A percentile compares a stretch with the other conserved stretches of the same genome.
phyloP scores from a whole-genome alignment of 306 rosid species.

The Cicer pinnatifidum region DNA sequence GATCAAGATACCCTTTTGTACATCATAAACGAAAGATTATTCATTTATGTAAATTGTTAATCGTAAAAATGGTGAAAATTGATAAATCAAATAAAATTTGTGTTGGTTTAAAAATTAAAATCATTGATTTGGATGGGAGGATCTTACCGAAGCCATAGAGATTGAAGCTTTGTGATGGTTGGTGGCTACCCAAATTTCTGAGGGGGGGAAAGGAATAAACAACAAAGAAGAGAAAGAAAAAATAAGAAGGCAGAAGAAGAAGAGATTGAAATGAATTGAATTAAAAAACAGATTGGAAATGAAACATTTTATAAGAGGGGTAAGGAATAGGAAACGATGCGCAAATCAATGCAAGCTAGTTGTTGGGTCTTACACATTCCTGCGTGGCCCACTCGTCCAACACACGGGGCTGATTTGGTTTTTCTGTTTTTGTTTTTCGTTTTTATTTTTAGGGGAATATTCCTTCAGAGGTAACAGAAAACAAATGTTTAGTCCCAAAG shows the following conservation, averaged over 20 bases:
- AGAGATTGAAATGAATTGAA: slow-evolving; percentile 25
- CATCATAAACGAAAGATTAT: not conserved
- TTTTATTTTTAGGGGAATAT: slow-evolving; percentile 49
- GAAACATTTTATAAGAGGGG: slow-evolving; percentile 45
- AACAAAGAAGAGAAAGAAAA: slow-evolving; percentile 20
- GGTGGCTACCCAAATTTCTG: slow-evolving; percentile 39
- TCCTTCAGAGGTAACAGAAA: slow-evolving; percentile 32
- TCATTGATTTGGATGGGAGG: slow-evolving; percentile 7
- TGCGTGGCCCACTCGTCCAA: slow-evolving; percentile 45
- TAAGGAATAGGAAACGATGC: slow-evolving; percentile 35
- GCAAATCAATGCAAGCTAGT: slow-evolving; percentile 33
- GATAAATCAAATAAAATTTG: not conserved
- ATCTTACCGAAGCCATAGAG: slow-evolving; percentile 56
- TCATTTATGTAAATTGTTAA: not conserved
- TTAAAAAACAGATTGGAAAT: not conserved
- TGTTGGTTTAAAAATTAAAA: not conserved
- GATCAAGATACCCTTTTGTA: slow-evolving; percentile 17
- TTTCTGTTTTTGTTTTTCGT: slow-evolving; percentile 3
- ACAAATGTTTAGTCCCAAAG: not conserved
- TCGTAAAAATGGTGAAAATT: not conserved
- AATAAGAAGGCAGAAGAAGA: not conserved
- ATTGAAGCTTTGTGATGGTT: slow-evolving; percentile 34
- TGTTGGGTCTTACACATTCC: slow-evolving; percentile 13
- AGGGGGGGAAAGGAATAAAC: slow-evolving; percentile 43
- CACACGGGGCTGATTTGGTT: slow-evolving; percentile 47